phyloP scores from a whole-genome alignment of 2,329 filamentous ascomycete genomes.

The Cladosporium colombiae region DNA sequence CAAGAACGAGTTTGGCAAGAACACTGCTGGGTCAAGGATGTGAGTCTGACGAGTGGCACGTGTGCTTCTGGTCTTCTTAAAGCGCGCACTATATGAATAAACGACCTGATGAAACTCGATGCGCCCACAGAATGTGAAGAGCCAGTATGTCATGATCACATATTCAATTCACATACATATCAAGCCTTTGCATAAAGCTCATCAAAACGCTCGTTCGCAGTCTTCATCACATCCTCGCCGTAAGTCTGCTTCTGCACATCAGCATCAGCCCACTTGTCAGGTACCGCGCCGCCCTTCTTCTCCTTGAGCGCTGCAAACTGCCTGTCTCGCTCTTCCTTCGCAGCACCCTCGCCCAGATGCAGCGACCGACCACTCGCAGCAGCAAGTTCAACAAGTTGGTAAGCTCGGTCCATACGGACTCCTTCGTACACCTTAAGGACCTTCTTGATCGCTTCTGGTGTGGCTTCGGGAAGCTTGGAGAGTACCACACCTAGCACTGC shows the following conservation, averaged over 20 bases:
- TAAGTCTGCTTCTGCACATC: slow-evolving; percentile 54
- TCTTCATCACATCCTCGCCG: slow-evolving; percentile 47
- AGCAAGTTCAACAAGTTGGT: slow-evolving; percentile 58
- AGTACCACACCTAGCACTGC: slow-evolving; percentile 58
- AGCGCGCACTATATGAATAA: background rate
- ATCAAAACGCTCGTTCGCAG: slow-evolving; percentile 48
- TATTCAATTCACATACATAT: background rate
- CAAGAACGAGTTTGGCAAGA: slow-evolving; percentile 23
- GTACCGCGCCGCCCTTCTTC: slow-evolving; percentile 43
- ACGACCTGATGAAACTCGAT: background rate
- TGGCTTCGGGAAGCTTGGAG: slow-evolving; percentile 48
- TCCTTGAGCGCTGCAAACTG: slow-evolving; percentile 53
- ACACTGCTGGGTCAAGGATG: slow-evolving; percentile 16
- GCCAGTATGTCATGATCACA: background rate
- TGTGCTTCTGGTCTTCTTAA: background rate
- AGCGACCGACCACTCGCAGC: slow-evolving; percentile 55
- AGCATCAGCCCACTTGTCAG: slow-evolving; percentile 55
- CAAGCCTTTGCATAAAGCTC: slow-evolving; percentile 35
- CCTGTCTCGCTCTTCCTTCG: slow-evolving; percentile 60
- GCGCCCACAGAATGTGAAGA: background rate
- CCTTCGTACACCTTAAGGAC: slow-evolving; percentile 59
- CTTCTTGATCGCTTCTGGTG: slow-evolving; percentile 51
- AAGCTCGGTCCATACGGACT: slow-evolving; percentile 58
- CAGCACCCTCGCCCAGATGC: slow-evolving; percentile 60
- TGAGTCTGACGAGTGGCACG: background rate